Conservation (phyloP, 371 early-diverging fungal genomes). For the Saksenaea oblongispora region DNA sequence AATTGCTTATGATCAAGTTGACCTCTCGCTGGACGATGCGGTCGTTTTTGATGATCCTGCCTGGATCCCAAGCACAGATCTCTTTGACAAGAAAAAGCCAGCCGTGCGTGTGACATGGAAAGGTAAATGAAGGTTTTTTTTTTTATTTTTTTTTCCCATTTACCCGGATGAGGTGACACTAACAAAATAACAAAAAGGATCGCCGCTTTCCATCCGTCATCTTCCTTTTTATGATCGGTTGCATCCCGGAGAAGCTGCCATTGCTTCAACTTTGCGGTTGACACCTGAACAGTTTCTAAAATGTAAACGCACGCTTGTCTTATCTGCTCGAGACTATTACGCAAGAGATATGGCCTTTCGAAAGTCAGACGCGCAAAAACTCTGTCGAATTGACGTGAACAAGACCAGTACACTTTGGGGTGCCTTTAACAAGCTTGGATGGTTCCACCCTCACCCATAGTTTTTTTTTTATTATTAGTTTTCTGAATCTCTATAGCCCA, state of each 20-base stretch:
- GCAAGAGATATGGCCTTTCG: slow-evolving; percentile 30
- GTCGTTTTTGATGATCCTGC: neutral
- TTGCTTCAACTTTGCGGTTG: slow-evolving; percentile 64
- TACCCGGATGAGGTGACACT: neutral
- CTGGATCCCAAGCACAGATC: neutral
- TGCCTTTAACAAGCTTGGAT: slow-evolving; percentile 34
- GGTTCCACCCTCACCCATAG: slow-evolving; percentile 17
- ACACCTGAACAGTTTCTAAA: slow-evolving; percentile 65
- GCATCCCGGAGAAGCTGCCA: slow-evolving; percentile 55
- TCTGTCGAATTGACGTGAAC: slow-evolving; percentile 40
- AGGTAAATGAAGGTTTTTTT: slow-evolving; percentile 1
- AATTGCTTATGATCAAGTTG: neutral
- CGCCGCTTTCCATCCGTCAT: slow-evolving; percentile 42
- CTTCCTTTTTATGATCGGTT: slow-evolving; percentile 46
- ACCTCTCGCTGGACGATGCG: slow-evolving; percentile 4
- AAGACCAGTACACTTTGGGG: slow-evolving; percentile 42
- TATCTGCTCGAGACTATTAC: slow-evolving; percentile 31
- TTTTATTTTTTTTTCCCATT: neutral
- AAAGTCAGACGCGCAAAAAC: slow-evolving; percentile 39
- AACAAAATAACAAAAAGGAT: slow-evolving; percentile 5
- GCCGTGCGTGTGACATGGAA: slow-evolving; percentile 3
- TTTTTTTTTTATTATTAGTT: neutral
- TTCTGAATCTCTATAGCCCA: neutral
- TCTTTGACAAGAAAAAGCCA: neutral
- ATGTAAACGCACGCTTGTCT: slow-evolving; percentile 36